Base-by-base conservation (phyloP, 129 eudicot species). In the Flaveria linearis region DNA sequence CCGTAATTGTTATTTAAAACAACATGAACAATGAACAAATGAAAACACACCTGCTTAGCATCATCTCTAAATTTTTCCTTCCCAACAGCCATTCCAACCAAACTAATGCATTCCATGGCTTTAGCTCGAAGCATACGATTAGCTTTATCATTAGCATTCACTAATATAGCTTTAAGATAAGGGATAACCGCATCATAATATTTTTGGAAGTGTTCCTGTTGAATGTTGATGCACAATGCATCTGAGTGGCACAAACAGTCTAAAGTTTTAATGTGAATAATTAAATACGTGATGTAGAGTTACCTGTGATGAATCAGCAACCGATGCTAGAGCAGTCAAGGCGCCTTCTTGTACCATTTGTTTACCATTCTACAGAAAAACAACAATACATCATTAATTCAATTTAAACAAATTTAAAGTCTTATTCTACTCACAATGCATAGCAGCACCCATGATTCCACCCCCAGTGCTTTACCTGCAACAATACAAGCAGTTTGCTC, bases 281-380 rank as follows among this genome's bases (percentile, higher is more conserved):
- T 10, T 43, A 66, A 16, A 66, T 17, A 41, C 30, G 18, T 18
- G n/a, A 68, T 11, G 5, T 28, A 13, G 36, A 73, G 26, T 49
- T 82, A 91, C 97, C 92, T 91, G 97, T 80, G 97, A 91, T 55
- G 97, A 91, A 79, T 91, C 97, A 36, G 97, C 97, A 84, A 91
- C 97, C 14, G 97, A 91, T 58, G 97, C 96, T 77, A 91, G 76
- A 68, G 96, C 96, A 82, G 97, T 91, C 79, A 89, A 84, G 63
- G 97, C 92, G 74, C 97, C 97, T 78, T 91, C 96, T 86, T 91
- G 97, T 75, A 91, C 97, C 96, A 91, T 86, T 87, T 91, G 97
- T 62, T 91, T 91, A 78, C 92, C 89, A 56, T 91, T 91, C 97
- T 91, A 83, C 72, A 79, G 2, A 71, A 61, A 22, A 74, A 66